These are phyloP conservation scores for Clitopilus hobsonii DNA, from an alignment of 768 basidiomycete genomes.

Conservation along the genomic window DNA sequence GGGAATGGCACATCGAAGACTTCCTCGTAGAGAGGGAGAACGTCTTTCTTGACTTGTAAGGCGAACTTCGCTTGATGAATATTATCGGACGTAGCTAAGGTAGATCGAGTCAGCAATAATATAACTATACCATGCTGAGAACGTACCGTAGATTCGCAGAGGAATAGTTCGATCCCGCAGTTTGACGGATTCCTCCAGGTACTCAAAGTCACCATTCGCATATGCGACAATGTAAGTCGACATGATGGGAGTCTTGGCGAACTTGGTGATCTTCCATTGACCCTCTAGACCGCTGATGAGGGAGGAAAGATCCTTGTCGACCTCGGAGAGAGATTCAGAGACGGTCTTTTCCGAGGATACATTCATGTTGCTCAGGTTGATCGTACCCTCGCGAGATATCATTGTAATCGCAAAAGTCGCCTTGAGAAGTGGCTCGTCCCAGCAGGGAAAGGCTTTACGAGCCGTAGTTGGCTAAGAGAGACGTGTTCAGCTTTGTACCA, in stretches of 20 bases:
- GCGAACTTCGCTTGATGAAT: constrained; percentile 84
- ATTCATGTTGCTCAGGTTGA: constrained; percentile 87
- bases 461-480: constrained; percentile 73
- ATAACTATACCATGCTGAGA: not conserved
- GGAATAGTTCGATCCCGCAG: constrained; percentile 77
- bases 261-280: constrained; percentile 80
- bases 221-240: constrained; percentile 87
- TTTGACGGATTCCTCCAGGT: constrained; percentile 69
- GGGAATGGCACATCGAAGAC: constrained; percentile 92
- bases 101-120: constrained; percentile 5
- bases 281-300: constrained; percentile 31
- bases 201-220: constrained; percentile 75
- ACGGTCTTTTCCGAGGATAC: constrained; percentile 52
- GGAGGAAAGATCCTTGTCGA: constrained; percentile 21
- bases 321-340: not conserved
- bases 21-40: constrained; percentile 85
- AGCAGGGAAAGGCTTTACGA: constrained; percentile 78
- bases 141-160: constrained; percentile 75
- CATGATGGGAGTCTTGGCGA: constrained; percentile 80
- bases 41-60: constrained; percentile 78
- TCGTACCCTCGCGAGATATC: constrained; percentile 72
- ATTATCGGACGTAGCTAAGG: constrained; percentile 68
- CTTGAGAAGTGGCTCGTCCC: constrained; percentile 92
- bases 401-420: constrained; percentile 75
- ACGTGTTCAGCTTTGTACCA: not conserved